Base-by-base conservation (phyloP, 805 yeast species). In the Naumovozyma castellii region DNA sequence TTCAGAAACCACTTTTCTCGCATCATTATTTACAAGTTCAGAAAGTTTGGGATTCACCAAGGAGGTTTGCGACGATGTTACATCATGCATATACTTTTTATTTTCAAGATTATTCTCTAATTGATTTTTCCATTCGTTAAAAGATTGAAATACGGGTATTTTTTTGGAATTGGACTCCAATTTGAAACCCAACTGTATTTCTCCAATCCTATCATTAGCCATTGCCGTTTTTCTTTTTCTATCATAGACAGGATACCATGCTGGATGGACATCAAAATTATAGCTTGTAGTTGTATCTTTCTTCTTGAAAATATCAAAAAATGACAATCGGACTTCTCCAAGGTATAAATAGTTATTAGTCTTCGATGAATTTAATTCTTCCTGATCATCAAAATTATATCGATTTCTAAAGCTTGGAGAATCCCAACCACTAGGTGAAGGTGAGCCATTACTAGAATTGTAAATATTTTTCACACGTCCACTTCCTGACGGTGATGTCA, bases 241-340 rank as follows among this genome's bases (percentile, higher is more conserved):
- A 38, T 59, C 62, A 38, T 47, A 48, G 13, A 59, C 36, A 6
- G 50, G 48, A 37, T 53, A 57, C 60, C 61, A 56, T 6, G 41
- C 35, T 12, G 53, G 47, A 2, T 39, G 42, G 5, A 41, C 34
- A 3, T 44, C 30, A 34, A 56, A 57, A 19, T 42, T 43, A 32
- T 50, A 53, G 35, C 49, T 43, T n/a, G 45, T 43, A 10, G 16
- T 13, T 8, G 40, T 34, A 30, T 47, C 48, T 33, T 42, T 43
- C 8, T 43, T 40, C 31, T 47, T 50, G 42, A 59, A 59, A 12
- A 59, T 25, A n/a, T 54, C 55, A 18, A 52, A 37, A 4, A 59
- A 31, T 3, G 60, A 53, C 9, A 59, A 10, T 47, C 50, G 55
- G 2, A 50, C 50, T 42, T 59, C 64, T 13, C 62, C 64, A 10